Base-by-base conservation (phyloP, 2,329 filamentous ascomycete genomes). In the Thermomyces lanuginosus region DNA sequence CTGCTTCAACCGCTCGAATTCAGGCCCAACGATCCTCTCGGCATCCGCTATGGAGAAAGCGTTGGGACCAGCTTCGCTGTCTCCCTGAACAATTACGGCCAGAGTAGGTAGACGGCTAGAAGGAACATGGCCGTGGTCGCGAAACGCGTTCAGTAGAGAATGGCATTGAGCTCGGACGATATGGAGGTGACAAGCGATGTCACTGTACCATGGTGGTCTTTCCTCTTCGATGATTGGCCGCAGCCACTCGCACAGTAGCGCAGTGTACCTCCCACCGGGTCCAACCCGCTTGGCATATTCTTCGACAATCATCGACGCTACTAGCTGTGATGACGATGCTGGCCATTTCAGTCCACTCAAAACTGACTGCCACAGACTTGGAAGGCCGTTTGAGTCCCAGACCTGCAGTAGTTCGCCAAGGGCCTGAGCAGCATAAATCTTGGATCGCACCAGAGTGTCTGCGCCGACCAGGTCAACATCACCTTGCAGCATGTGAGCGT, bases 401-500 rank as follows among this genome's bases (percentile, higher is more conserved):
- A 73, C 55, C 9, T 76, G 72, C 59, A 98, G 79, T 21, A 91
- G 66, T 37, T 81, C 67, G 17, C 86, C 89, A 52, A 98, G 72
- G 2, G 89, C 89, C 44, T 69, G 73, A 11, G 86, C 80, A 8
- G 84, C 81, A 32, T 72, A 78, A n/a, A 91, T 76, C 39, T 86
- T 79, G 5, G 84, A 92, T 34, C 86, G 73, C 26, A 95, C 72
- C 51, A 98, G 70, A 5, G 75, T 75, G 33, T 98, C 89, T 42
- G 78, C 69, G 16, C 89, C 84, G 14, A 98, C 84, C 21, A 98
- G 64, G 45, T 98, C 91, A 24, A 95, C 76, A 43, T 98, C 91
- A 27, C 91, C 89, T 47, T 86, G 80, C 61, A 98, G 83, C 76
- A 98, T 93, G 40, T 92, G 84, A 6, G 84, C 89, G 49, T 98